Conservation (phyloP, 2,329 filamentous ascomycete species). For the Exophiala sideris region DNA sequence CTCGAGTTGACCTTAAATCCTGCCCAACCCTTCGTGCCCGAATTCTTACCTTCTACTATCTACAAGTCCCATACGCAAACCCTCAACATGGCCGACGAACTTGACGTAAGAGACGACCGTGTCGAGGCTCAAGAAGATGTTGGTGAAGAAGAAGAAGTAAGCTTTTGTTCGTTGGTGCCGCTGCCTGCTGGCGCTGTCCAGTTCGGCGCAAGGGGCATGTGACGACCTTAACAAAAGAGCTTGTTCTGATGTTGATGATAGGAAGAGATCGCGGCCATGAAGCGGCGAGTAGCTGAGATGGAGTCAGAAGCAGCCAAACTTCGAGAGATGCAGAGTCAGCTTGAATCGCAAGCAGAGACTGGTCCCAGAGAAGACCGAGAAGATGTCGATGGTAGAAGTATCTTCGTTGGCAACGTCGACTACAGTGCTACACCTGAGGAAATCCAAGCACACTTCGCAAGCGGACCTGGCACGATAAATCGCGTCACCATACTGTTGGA, state of each 20-base stretch:
- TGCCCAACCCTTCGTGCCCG: too few relatives aligned
- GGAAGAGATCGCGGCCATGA: conserved; percentile 85
- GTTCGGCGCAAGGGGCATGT: neutral
- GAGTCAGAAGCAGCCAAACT: conserved; percentile 84
- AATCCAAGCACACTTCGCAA: conserved; percentile 97
- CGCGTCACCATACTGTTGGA: conserved; percentile 95
- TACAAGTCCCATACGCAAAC: neutral
- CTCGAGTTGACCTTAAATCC: too few relatives aligned
- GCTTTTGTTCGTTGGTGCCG: conserved; percentile 1
- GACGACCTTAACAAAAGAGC: neutral
- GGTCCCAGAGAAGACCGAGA: conserved; percentile 82
- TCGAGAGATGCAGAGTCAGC: conserved; percentile 77
- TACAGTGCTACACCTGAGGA: conserved; percentile 96
- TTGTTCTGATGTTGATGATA: conserved; percentile 28
- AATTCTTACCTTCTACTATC: too few relatives aligned
- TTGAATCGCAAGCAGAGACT: conserved; percentile 81
- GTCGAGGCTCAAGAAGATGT: conserved; percentile 39
- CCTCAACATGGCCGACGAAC: conserved; percentile 32
- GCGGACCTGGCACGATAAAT: conserved; percentile 86
- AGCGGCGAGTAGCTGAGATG: conserved; percentile 82
- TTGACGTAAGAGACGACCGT: conserved; percentile 38
- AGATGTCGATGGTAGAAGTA: conserved; percentile 89
- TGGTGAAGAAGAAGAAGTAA: conserved; percentile 47
- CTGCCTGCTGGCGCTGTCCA: neutral
- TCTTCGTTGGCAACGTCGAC: conserved; percentile 98